These are phyloP conservation scores for Pseudozyma thailandica DNA, from an alignment of 1,284 basidiomycete genomes.

Conservation along the genomic window DNA sequence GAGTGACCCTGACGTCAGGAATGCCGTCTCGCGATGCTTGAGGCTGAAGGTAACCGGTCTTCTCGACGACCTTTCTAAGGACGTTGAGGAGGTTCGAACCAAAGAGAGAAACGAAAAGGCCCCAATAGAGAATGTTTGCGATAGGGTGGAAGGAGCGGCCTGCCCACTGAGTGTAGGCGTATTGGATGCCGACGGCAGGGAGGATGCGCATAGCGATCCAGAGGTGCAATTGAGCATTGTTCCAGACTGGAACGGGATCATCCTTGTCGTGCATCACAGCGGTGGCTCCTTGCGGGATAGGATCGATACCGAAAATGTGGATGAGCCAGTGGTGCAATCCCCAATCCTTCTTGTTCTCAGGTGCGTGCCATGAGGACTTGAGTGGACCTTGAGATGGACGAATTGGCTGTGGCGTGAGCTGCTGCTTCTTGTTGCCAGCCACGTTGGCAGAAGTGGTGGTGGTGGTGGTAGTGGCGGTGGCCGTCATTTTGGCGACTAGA, in stretches of 20 bases:
- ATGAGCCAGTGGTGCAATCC: slow-evolving; percentile 25
- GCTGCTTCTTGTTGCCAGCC: slow-evolving; percentile 19
- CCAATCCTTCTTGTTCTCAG: slow-evolving; percentile 22
- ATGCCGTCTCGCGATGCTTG: slow-evolving; percentile 47
- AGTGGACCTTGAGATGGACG: slow-evolving; percentile 45
- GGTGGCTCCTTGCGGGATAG: slow-evolving; percentile 28
- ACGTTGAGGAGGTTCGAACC: slow-evolving; percentile 33
- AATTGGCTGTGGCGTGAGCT: slow-evolving; percentile 21
- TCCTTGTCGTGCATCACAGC: slow-evolving; percentile 31
- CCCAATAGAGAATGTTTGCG: slow-evolving; percentile 44
- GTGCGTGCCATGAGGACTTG: slow-evolving; percentile 42
- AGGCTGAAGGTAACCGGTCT: slow-evolving; percentile 58
- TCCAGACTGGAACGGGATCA: slow-evolving; percentile 47
- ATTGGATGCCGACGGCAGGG: slow-evolving; percentile 49
- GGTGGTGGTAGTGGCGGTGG: slow-evolving; percentile 18
- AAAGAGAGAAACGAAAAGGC: slow-evolving; percentile 38
- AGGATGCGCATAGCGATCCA: slow-evolving; percentile 46
- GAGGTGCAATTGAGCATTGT: slow-evolving; percentile 45
- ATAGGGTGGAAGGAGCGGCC: slow-evolving; percentile 53
- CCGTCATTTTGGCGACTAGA: slow-evolving; percentile 26
- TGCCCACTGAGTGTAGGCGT: slow-evolving; percentile 37
- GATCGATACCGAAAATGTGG: slow-evolving; percentile 27
- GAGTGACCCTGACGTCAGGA: slow-evolving; percentile 31
- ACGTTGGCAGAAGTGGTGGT: background rate
- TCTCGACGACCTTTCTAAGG: slow-evolving; percentile 21